Evolutionary conservation across 2,329 filamentous ascomycete species (phyloP).

Genomic region (Fusarium sarcochroum): DNA sequence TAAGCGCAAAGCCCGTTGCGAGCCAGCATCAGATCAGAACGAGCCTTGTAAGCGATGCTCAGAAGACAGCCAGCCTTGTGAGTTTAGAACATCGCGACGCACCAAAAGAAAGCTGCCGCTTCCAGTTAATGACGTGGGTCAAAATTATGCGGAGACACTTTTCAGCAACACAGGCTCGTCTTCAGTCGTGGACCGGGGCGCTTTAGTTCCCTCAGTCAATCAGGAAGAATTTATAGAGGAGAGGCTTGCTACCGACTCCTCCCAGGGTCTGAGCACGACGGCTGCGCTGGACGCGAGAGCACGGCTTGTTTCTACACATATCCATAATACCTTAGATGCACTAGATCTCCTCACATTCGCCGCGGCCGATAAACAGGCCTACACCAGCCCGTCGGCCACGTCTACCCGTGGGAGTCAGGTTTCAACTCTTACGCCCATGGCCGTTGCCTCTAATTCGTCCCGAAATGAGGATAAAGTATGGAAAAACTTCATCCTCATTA

Average conservation of each 20-base stretch:
- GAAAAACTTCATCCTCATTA: constrained; percentile 18
- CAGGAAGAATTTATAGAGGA: neutral
- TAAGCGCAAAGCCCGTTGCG: constrained; percentile 29
- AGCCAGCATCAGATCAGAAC: neutral
- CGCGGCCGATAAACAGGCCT: constrained; percentile 2
- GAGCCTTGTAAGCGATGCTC: constrained; percentile 21
- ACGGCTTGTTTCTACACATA: constrained; percentile 29
- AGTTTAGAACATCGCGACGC: constrained; percentile 12
- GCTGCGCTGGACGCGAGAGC: constrained; percentile 17
- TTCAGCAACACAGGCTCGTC: neutral
- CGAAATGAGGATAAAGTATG: neutral
- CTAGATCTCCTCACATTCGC: constrained; percentile 32
- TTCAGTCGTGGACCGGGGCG: neutral
- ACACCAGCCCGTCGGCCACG: constrained; percentile 4
- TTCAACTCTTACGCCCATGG: neutral
- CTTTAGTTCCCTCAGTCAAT: neutral
- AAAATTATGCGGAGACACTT: neutral
- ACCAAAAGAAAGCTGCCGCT: neutral
- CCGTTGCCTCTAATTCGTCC: neutral
- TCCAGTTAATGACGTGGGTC: neutral
- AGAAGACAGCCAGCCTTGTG: constrained; percentile 11
- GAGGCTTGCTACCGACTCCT: neutral
- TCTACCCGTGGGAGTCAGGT: constrained; percentile 1
- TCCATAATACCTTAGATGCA: constrained; percentile 27
- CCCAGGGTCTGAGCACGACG: neutral